Evolutionary conservation across 768 basidiomycete species (phyloP).

Genomic region (Mrakia blollopis): DNA sequence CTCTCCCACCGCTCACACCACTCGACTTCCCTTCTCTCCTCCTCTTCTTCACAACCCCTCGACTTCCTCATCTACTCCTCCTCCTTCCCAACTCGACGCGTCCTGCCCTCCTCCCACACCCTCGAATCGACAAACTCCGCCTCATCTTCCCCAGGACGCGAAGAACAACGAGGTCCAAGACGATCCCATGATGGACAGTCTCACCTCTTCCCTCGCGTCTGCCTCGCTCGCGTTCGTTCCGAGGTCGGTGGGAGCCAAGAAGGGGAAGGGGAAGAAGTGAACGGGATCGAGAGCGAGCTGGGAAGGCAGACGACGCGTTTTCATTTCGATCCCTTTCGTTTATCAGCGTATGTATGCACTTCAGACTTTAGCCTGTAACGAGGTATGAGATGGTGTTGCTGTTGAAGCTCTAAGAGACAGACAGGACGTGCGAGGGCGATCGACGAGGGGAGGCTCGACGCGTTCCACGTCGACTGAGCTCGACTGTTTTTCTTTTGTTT

Average conservation of each 20-base stretch:
- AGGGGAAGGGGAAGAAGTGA: constrained; percentile 6
- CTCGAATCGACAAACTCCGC: neutral
- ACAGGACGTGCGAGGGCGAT: too few species aligned
- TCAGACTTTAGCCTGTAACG: too few species aligned
- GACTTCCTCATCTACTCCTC: too few species aligned
- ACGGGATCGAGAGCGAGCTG: neutral
- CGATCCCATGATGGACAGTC: neutral
- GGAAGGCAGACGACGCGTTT: neutral
- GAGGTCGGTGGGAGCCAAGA: neutral
- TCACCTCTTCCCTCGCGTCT: neutral
- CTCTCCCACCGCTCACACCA: neutral
- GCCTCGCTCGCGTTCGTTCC: neutral
- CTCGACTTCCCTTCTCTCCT: neutral
- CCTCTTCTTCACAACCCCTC: neutral
- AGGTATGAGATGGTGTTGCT: too few species aligned
- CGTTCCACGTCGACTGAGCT: too few species aligned
- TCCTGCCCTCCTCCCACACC: neutral
- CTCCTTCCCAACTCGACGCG: neutral
- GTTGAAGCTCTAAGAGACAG: too few species aligned
- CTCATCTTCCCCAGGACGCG: neutral
- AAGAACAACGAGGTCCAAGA: neutral
- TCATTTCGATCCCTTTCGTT: too few species aligned
- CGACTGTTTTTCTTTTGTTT: too few species aligned
- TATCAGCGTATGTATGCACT: too few species aligned
- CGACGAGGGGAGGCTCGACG: too few species aligned